Evolutionary conservation across 73 alveolate species (phyloP).

Genomic region (Paramecium sexaurelia): DNA sequence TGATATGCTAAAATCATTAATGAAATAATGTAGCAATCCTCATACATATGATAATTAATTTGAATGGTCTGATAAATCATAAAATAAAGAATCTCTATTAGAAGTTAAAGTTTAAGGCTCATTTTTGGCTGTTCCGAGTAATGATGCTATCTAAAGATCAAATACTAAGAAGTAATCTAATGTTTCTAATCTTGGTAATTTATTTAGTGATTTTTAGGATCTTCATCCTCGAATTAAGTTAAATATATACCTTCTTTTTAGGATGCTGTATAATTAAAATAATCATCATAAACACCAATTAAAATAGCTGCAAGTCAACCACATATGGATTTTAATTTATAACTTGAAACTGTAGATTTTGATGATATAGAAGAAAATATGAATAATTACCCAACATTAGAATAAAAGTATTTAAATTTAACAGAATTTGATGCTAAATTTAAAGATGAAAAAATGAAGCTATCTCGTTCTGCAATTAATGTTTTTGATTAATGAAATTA

Average conservation of each 20-base stretch:
- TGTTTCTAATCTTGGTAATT: conserved; percentile 3
- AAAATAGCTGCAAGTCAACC: conserved; percentile 51
- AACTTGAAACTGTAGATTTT: not conserved
- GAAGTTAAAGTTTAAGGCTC: not conserved
- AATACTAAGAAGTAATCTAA: not conserved
- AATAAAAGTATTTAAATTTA: not conserved
- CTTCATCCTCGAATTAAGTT: not conserved
- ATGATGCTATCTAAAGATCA: not conserved
- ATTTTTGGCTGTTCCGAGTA: not conserved
- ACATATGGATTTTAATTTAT: not conserved
- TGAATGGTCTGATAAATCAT: conserved; percentile 21
- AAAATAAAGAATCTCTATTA: not conserved
- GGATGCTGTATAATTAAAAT: not conserved
- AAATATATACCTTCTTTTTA: conserved; percentile 10
- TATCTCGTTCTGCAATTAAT: conserved; percentile 16
- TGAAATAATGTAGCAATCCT: not conserved
- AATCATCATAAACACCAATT: not conserved
- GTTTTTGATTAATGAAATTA: not conserved
- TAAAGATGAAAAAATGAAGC: not conserved
- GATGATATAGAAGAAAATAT: conserved; percentile 42
- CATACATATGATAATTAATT: not conserved
- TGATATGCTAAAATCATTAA: not conserved
- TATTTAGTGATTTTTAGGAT: not conserved
- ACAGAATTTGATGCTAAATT: conserved; percentile 2
- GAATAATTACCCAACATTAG: not conserved